phyloP scores from a whole-genome alignment of 1,284 basidiomycete genomes.

The Ceratorhiza oryzae-sativae region DNA sequence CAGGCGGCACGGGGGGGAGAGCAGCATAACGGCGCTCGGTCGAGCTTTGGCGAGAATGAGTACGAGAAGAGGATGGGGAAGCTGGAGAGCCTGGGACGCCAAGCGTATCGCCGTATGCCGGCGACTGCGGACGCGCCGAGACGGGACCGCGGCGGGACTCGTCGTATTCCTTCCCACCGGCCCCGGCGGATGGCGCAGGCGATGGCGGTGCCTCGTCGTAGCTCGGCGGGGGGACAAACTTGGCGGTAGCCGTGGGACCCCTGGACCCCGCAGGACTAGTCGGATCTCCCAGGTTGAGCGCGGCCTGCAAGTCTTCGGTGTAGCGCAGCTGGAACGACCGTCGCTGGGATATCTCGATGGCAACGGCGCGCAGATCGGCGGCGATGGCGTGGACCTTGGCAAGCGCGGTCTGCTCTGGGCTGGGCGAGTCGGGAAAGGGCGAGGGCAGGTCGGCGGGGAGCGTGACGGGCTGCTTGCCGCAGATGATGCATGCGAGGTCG shows the following conservation, averaged over 20 bases:
- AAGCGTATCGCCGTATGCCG: conserved; percentile 23
- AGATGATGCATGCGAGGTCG: conserved; percentile 80
- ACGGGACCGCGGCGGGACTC: conserved; percentile 7
- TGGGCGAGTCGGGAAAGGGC: conserved; percentile 52
- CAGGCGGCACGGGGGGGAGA: conserved; percentile 46
- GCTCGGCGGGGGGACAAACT: conserved; percentile 73
- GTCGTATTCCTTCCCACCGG: conserved; percentile 27
- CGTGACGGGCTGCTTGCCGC: conserved; percentile 59
- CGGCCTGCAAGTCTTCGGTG: conserved; percentile 73
- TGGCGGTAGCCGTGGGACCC: conserved; percentile 57
- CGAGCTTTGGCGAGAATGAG: conserved; percentile 28
- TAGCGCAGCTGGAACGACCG: conserved; percentile 82
- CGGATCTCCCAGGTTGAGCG: conserved; percentile 65
- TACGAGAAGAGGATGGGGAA: conserved; percentile 16
- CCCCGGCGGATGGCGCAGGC: conserved; percentile 36
- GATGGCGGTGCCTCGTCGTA: conserved; percentile 59
- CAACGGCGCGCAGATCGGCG: conserved; percentile 75
- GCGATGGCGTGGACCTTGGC: conserved; percentile 64
- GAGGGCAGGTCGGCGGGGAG: conserved; percentile 38
- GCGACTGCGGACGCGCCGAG: conserved; percentile 16
- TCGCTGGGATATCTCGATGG: conserved; percentile 80
- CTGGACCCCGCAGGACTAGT: conserved; percentile 46
- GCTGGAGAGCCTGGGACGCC: conserved; percentile 9
- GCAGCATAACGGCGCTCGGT: conserved; percentile 44
- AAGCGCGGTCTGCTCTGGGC: conserved; percentile 27